phyloP scores from a whole-genome alignment of 495 filamentous ascomycete species.

The Saxophila tyrrhenica region DNA sequence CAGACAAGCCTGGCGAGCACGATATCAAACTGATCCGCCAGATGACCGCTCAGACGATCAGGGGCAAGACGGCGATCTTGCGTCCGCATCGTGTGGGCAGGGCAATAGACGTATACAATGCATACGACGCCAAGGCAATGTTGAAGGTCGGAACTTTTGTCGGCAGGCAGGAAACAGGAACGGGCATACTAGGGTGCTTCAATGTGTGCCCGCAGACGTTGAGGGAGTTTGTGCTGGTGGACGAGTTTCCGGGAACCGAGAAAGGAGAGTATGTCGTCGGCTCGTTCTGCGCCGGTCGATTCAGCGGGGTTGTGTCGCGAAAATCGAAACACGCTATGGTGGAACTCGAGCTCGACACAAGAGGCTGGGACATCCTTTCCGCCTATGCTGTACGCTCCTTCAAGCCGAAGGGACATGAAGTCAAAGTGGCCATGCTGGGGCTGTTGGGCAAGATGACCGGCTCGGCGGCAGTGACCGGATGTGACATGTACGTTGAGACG shows the following conservation, averaged over 20 bases:
- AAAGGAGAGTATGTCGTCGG: slow-evolving; percentile 55
- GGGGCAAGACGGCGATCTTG: slow-evolving; percentile 62
- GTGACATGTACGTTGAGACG: slow-evolving; percentile 42
- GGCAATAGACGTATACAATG: slow-evolving; percentile 57
- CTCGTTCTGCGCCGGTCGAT: slow-evolving; percentile 54
- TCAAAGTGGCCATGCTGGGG: slow-evolving; percentile 56
- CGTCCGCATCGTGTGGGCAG: slow-evolving; percentile 61
- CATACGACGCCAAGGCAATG: slow-evolving; percentile 58
- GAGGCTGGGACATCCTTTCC: slow-evolving; percentile 73
- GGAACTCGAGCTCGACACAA: slow-evolving; percentile 45
- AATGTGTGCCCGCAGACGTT: slow-evolving; percentile 50
- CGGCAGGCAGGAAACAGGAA: slow-evolving; percentile 53
- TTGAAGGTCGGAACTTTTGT: slow-evolving; percentile 70
- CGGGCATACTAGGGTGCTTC: slow-evolving; percentile 71
- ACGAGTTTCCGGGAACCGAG: slow-evolving; percentile 59
- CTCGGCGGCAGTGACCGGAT: slow-evolving; percentile 58
- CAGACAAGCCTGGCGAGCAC: slow-evolving; percentile 75
- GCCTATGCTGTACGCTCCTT: slow-evolving; percentile 55
- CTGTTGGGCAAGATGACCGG: slow-evolving; percentile 85
- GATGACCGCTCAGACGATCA: slow-evolving; percentile 59
- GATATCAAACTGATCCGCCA: slow-evolving; percentile 59
- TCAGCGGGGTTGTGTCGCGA: slow-evolving; percentile 36
- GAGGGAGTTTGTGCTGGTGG: slow-evolving; percentile 55
- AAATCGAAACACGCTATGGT: slow-evolving; percentile 33
- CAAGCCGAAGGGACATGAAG: slow-evolving; percentile 23